phyloP scores from a whole-genome alignment of 805 yeast genomes.

The Komagataella populi region DNA sequence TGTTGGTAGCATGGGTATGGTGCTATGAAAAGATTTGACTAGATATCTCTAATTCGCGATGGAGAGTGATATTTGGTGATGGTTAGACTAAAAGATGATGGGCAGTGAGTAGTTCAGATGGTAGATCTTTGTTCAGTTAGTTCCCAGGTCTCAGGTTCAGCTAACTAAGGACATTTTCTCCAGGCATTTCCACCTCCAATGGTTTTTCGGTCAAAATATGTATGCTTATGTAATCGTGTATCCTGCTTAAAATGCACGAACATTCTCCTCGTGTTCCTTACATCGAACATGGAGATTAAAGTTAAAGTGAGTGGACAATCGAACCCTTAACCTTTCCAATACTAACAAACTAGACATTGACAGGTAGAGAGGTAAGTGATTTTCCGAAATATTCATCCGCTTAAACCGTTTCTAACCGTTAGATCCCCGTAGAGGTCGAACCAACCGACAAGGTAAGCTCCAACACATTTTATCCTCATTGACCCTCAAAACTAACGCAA shows the following conservation, averaged over 20 bases:
- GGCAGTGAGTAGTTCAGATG: not conserved
- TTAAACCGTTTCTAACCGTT: not conserved
- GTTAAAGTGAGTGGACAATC: constrained; percentile 33
- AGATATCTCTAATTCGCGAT: not conserved
- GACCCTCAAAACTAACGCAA: constrained; percentile 7
- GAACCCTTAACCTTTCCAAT: not conserved
- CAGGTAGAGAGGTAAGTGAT: constrained; percentile 56
- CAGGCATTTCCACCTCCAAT: not conserved
- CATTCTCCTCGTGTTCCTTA: not conserved
- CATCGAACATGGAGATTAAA: constrained; percentile 41
- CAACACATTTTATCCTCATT: constrained; percentile 1
- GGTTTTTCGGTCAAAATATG: not conserved
- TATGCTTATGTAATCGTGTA: not conserved
- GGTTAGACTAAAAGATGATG: too few relatives aligned
- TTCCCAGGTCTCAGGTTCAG: not conserved
- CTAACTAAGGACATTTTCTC: not conserved
- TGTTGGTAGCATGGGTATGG: constrained; percentile 58
- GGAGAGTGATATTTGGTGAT: not conserved
- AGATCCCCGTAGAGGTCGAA: constrained; percentile 65
- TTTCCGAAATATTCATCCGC: not conserved
- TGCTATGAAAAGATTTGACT: not conserved
- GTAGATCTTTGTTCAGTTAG: not conserved
- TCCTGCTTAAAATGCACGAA: not conserved
- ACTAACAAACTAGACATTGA: constrained; percentile 34
- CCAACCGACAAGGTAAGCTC: constrained; percentile 44